A percentile compares a stretch with the other conserved stretches of the same genome.
Conservation (phyloP, 2,329 filamentous ascomycete genomes). For the Colletotrichum neosansevieriae region DNA sequence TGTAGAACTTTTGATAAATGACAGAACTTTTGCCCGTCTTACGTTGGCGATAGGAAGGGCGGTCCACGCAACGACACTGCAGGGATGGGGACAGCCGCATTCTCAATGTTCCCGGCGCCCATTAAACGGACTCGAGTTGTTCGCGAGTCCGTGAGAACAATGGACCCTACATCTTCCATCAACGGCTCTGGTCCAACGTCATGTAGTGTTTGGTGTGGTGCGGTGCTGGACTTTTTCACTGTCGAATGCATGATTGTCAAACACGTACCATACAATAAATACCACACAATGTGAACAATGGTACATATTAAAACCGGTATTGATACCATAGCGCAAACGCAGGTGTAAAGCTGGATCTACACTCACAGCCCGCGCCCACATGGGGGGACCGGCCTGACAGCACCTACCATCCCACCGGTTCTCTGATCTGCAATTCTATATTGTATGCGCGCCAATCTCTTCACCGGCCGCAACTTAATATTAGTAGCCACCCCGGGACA, state of each 20-base stretch:
- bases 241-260: neutral
- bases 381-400: neutral
- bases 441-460: neutral
- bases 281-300: neutral
- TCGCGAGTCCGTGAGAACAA: neutral
- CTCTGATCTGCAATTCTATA: conserved; percentile 5
- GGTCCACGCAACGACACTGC: neutral
- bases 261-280: neutral
- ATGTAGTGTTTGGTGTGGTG: neutral
- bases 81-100: neutral
- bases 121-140: neutral
- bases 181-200: neutral
- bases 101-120: neutral
- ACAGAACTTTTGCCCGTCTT: neutral
- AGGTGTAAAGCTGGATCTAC: neutral
- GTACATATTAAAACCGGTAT: neutral
- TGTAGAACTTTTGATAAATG: conserved; percentile 6
- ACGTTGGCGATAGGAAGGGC: neutral
- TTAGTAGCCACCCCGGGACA: conserved; percentile 17
- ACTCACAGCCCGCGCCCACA: neutral
- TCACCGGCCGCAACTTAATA: conserved; percentile 13
- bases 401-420: neutral
- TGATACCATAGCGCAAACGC: neutral
- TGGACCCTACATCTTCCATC: neutral
- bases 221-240: neutral